Evolutionary conservation across 2,329 filamentous ascomycete genomes (phyloP).

Genomic region (Claviceps spartinae): DNA sequence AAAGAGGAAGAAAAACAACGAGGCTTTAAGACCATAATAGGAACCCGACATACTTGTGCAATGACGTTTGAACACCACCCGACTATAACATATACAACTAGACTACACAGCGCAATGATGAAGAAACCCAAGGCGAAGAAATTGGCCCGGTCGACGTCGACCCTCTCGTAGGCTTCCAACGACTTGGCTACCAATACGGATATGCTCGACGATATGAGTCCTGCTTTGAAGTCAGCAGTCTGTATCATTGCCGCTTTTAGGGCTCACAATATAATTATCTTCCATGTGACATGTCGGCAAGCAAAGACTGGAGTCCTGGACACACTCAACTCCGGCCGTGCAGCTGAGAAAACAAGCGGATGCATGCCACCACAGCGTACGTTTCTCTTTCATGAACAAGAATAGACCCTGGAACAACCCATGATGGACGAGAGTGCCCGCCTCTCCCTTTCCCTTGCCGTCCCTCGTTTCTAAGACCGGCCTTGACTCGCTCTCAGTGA

Average conservation of each 20-base stretch:
- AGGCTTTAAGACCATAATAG: too few species aligned
- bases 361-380: conserved; percentile 13
- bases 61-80: conserved; percentile 24
- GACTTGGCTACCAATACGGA: conserved; percentile 26
- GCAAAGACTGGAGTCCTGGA: too few species aligned
- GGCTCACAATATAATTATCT: neutral
- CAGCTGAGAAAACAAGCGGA: conserved; percentile 11
- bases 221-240: conserved; percentile 9
- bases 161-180: conserved; percentile 23
- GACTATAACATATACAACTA: conserved; percentile 27
- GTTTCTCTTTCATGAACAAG: conserved; percentile 19
- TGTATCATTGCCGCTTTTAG: neutral
- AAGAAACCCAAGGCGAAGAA: conserved; percentile 46
- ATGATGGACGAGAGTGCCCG: conserved; percentile 3
- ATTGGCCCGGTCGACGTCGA: conserved; percentile 22
- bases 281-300: neutral
- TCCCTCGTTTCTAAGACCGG: neutral
- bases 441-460: conserved; percentile 1
- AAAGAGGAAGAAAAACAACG: too few species aligned
- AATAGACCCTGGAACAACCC: conserved; percentile 16
- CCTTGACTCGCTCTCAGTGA: neutral
- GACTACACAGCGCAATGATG: conserved; percentile 32
- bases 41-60: conserved; percentile 16
- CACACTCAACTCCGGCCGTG: conserved; percentile 15
- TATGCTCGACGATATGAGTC: conserved; percentile 24